Evolutionary conservation across 352 stramenopile genomes (phyloP), one percentile per base, ranked within the genome.

Genomic region (Plasmopara muralis): DNA sequence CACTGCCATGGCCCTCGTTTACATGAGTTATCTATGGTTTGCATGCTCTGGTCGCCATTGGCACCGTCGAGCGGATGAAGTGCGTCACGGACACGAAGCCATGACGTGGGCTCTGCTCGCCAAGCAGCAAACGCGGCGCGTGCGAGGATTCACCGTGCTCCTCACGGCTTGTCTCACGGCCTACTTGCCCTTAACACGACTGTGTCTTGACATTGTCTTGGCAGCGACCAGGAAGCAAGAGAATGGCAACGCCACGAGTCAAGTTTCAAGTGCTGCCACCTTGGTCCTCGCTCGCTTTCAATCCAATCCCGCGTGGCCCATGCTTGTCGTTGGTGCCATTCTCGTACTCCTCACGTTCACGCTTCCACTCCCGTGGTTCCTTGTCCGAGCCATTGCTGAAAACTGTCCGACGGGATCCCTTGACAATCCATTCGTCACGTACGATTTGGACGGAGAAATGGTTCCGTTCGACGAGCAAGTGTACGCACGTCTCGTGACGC

Each of bases 1-100:
- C 6, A 28, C 49, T 14, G 20, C 55, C 3, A 68, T 81, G 16
- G 35, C 58, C 4, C 4, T 62, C 8, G 56, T 64, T 0, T 78
- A 79, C 42, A 7, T 59, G 4, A 64, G 53, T 29, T 74, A 64
- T 28, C 33, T 82, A n/a, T 81, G 68, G 65, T 82, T 77, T 51
- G 62, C 49, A 0, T 52, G 70, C 28, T 66, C 51, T 10, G 67
- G 57, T 1, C 42, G 68, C 9, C 47, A 75, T 49, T 51, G 72
- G 4, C 70, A 80, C 53, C 62, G 62, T 37, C 50, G 63, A 31
- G 50, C 56, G 1, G 73, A 81, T 29, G 68, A 78, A 54, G 62
- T 85, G 8, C 65, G 68, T 6, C 66, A 78, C 46, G 70, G 68
- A 9, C 58, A 78, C 33, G 70, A 81, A 56, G 70, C 60, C 2